Evolutionary conservation across 106 monocot genomes (phyloP), one percentile per base, ranked within the genome.

Genomic region (Platanthera guangdongensis): DNA sequence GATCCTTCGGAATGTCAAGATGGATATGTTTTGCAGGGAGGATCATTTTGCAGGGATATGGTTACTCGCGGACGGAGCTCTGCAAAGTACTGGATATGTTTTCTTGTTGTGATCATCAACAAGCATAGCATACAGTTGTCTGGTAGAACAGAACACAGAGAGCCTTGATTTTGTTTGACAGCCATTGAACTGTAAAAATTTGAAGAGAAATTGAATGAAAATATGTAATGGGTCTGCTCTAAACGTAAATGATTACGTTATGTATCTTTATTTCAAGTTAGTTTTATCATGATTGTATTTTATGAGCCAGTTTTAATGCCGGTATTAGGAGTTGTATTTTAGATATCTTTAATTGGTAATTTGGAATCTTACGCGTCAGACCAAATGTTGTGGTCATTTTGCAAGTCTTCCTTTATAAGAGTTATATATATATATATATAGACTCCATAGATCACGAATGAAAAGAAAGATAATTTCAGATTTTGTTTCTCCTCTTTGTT

Each of bases 71-170:
- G 54, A 94, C 86, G 39, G 91, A 86, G 81, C 85, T 99, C 75
- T 99, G 97, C 68, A 92, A 81, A 28, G 97, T 99, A 89, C 88
- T 94, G 21, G 87, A 81, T 92, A 99, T 71, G 84, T 94, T 79
- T 90, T 99, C 85, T 88, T 92, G 73, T 89, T 99, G 59, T 90
- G 89, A 75, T 99, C 91, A 71, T 99, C 97, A 47, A 91, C 84
- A 59, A 99, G 73, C 91, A 99, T 86, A 8, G 94, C 97, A 77
- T 99, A 99, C 28, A 99, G 82, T 81, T 99, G 91, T 50, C 73
- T 81, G 79, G 68, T 73, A 1, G 97, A 99, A 78, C 97, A 99
- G 81, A 94, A 99, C 62, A 99, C 91, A 3, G 94, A 94, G 32
- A 99, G 86, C 84, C 97, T 89, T 21, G 94, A 94, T 73, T 90